phyloP scores from a whole-genome alignment of 2,329 filamentous ascomycete species.

The Colletotrichum theobromicola region DNA sequence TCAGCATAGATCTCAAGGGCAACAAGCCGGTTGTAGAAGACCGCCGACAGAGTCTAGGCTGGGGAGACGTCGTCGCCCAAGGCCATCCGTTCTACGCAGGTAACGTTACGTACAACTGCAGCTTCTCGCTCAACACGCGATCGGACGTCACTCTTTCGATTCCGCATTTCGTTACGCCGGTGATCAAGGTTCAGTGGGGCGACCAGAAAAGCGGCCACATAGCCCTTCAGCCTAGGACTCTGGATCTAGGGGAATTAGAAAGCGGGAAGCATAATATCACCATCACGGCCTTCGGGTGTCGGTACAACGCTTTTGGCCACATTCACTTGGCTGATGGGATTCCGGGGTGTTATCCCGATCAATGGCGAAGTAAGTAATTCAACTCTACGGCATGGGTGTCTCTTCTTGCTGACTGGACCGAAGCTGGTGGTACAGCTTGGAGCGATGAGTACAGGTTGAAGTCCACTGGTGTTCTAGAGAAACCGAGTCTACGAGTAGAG shows the following conservation, averaged over 20 bases:
- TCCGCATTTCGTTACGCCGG: slow-evolving; percentile 5
- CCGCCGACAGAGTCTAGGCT: slow-evolving; percentile 17
- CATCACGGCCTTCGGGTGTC: slow-evolving; percentile 6
- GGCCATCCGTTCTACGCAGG: slow-evolving; percentile 28
- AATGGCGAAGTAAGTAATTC: neutral
- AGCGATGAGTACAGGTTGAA: slow-evolving; percentile 2
- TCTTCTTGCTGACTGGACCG: neutral
- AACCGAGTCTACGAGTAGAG: neutral
- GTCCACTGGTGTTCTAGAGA: neutral
- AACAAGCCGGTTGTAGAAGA: slow-evolving; percentile 2
- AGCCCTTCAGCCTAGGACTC: neutral
- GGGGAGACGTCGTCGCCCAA: slow-evolving; percentile 30
- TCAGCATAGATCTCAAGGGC: slow-evolving; percentile 24
- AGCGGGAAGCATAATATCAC: neutral
- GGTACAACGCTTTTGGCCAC: slow-evolving; percentile 13
- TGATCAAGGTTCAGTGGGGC: slow-evolving; percentile 6
- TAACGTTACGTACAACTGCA: slow-evolving; percentile 26
- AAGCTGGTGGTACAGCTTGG: neutral
- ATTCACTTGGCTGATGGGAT: neutral
- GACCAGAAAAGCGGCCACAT: neutral
- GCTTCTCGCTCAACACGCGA: neutral
- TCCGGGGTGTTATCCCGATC: neutral
- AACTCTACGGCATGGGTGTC: fast-evolving
- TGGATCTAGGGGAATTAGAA: neutral
- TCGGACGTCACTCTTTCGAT: slow-evolving; percentile 5